phyloP scores from a whole-genome alignment of 2,329 filamentous ascomycete genomes.

The Aspergillus glaucus region DNA sequence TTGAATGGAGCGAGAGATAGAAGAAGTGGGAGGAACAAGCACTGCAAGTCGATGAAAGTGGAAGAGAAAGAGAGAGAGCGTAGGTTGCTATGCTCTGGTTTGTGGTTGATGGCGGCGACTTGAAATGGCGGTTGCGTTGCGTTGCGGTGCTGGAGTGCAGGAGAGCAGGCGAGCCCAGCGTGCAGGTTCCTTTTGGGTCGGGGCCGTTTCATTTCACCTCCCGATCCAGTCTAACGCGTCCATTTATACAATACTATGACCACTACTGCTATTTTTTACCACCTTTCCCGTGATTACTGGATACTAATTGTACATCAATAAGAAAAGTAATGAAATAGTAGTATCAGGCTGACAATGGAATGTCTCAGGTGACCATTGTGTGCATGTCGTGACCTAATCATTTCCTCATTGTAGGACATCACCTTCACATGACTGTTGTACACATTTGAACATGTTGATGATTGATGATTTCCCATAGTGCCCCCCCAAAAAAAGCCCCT shows the following conservation, averaged over 20 bases:
- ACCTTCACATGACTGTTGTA: too few species aligned
- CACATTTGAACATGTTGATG: too few species aligned
- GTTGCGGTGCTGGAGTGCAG: slow-evolving; percentile 14
- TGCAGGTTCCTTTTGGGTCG: slow-evolving; percentile 13
- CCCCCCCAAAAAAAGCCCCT: too few species aligned
- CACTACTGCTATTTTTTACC: not conserved
- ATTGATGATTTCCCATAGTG: too few species aligned
- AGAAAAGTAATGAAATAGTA: not conserved
- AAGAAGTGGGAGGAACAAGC: slow-evolving; percentile 2
- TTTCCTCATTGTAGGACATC: too few species aligned
- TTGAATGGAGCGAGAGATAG: slow-evolving; percentile 8
- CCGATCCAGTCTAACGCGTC: slow-evolving; percentile 10
- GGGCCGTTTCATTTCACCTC: slow-evolving; percentile 18
- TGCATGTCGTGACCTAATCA: too few species aligned
- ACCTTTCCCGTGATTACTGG: too few species aligned
- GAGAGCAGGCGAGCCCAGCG: slow-evolving; percentile 23
- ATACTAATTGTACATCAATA: not conserved
- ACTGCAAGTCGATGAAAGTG: slow-evolving; percentile 3
- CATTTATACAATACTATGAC: not conserved
- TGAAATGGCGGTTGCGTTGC: slow-evolving; percentile 22
- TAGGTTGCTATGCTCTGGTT: slow-evolving; percentile 7
- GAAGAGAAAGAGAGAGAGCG: not conserved
- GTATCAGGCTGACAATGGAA: too few species aligned
- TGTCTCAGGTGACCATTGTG: too few species aligned
- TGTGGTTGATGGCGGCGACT: slow-evolving; percentile 17